Base-by-base conservation (phyloP, 495 filamentous ascomycete species). In the Lophiotrema nucula region DNA sequence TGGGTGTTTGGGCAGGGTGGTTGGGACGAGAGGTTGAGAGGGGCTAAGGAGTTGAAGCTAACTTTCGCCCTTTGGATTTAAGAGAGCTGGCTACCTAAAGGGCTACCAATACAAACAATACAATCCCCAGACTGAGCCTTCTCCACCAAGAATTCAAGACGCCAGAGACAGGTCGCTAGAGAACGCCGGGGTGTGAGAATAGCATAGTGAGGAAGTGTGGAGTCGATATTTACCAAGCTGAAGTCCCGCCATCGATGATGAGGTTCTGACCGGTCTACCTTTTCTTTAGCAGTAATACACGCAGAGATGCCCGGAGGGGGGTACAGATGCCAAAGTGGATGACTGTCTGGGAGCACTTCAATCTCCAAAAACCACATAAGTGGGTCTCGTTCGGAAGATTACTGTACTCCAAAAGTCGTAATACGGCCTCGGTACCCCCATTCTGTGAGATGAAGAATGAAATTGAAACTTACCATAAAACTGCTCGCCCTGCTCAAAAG, bases 381-480 rank as follows among this genome's bases (percentile, higher is more conserved):
- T n/a, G n/a, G n/a, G n/a, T n/a, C n/a, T n/a, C n/a, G n/a, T n/a
- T n/a, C n/a, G n/a, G n/a, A n/a, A n/a, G n/a, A n/a, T n/a, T n/a
- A n/a, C n/a, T n/a, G n/a, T n/a, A n/a, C n/a, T n/a, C n/a, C n/a
- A n/a, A n/a, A n/a, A n/a, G n/a, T n/a, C n/a, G n/a, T n/a, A n/a
- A n/a, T n/a, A n/a, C n/a, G n/a, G n/a, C n/a, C n/a, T n/a, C n/a
- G n/a, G n/a, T n/a, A n/a, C n/a, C n/a, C n/a, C n/a, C n/a, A 21
- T 24, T 16, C n/a, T 8, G 28, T 58, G 37, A 57, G 43, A 22
- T 22, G 3, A 27, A 12, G 15, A 37, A 6, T 2, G 24, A 13
- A 83, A 52, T 85, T 80, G 10, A 83, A 79, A 0, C 84, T 85
- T 0, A 84, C 87, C 86, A 89, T 89, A 64, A 87, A 89, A 47